These are phyloP conservation scores for Mycosphaerelloides madeirae DNA, from an alignment of 2,329 filamentous ascomycete species.

Conservation along the genomic window DNA sequence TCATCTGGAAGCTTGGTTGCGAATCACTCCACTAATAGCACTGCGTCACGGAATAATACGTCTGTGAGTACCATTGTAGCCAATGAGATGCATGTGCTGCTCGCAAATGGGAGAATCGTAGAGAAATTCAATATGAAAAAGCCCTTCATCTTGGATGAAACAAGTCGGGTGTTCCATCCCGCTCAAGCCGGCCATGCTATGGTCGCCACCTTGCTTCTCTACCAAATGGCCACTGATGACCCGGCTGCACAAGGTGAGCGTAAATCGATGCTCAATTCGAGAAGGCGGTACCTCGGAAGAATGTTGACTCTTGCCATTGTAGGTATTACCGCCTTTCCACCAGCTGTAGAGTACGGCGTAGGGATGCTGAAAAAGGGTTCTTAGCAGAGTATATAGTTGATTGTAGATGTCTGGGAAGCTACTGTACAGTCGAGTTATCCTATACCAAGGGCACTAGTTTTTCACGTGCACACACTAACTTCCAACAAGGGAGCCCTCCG, in stretches of 20 bases:
- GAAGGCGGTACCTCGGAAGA: too few species aligned
- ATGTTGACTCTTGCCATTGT: not conserved
- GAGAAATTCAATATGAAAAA: not conserved
- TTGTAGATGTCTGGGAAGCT: too few species aligned
- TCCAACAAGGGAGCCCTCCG: too few species aligned
- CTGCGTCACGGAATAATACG: too few species aligned
- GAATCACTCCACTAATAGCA: too few species aligned
- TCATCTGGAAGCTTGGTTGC: too few species aligned
- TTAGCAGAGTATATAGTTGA: too few species aligned
- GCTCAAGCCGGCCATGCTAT: conserved; percentile 7
- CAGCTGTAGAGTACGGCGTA: not conserved
- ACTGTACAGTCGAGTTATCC: too few species aligned
- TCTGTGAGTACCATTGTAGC: conserved; percentile 1
- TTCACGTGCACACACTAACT: too few species aligned
- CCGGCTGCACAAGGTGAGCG: not conserved
- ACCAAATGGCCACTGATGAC: conserved; percentile 4
- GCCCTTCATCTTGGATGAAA: conserved; percentile 2
- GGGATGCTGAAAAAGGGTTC: too few species aligned
- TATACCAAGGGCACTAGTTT: too few species aligned
- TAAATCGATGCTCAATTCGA: too few species aligned
- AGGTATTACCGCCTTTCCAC: not conserved
- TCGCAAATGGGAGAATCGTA: not conserved
- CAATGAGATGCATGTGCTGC: conserved; percentile 4
- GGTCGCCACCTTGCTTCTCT: conserved; percentile 7
- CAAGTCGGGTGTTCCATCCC: conserved; percentile 7